Conservation (phyloP, 768 basidiomycete species). For the Mycena galopus region DNA sequence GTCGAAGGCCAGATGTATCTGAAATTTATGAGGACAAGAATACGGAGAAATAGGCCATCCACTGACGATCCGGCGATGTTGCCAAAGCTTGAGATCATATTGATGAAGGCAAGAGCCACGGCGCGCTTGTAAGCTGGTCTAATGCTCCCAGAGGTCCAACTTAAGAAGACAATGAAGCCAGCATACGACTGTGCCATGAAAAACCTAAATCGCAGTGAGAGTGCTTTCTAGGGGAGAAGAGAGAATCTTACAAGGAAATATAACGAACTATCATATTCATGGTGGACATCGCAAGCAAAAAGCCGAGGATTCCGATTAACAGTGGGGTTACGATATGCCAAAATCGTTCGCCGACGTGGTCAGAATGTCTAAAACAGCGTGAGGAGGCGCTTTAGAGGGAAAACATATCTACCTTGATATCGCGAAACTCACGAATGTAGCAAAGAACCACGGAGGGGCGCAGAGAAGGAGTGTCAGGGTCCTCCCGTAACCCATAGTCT, state of each 20-base stretch:
- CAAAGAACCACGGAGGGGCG: slow-evolving; percentile 73
- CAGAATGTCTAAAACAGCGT: slow-evolving; percentile 69
- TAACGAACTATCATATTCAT: slow-evolving; percentile 75
- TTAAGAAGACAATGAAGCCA: slow-evolving; percentile 75
- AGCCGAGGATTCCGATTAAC: slow-evolving; percentile 74
- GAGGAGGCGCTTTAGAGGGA: slow-evolving; percentile 1
- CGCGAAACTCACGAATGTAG: slow-evolving; percentile 67
- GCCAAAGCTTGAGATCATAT: slow-evolving; percentile 85
- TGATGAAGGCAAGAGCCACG: slow-evolving; percentile 87
- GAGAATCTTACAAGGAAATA: slow-evolving; percentile 66
- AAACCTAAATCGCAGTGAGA: slow-evolving; percentile 60
- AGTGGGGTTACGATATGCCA: slow-evolving; percentile 71
- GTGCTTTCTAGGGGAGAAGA: not conserved
- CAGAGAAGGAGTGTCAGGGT: slow-evolving; percentile 73
- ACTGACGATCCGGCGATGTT: slow-evolving; percentile 88
- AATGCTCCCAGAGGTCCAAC: slow-evolving; percentile 66
- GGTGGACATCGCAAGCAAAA: slow-evolving; percentile 72
- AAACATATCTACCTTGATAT: slow-evolving; percentile 58
- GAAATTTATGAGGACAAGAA: not conserved
- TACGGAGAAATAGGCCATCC: not conserved
- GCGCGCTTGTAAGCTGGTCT: slow-evolving; percentile 89
- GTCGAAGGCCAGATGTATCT: slow-evolving; percentile 63
- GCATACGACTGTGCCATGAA: slow-evolving; percentile 82
- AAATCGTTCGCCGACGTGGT: slow-evolving; percentile 77
- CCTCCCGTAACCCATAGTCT: slow-evolving; percentile 75